Evolutionary conservation across 371 early-diverging fungal species (phyloP).

Genomic region (Saksenaea oblongispora): DNA sequence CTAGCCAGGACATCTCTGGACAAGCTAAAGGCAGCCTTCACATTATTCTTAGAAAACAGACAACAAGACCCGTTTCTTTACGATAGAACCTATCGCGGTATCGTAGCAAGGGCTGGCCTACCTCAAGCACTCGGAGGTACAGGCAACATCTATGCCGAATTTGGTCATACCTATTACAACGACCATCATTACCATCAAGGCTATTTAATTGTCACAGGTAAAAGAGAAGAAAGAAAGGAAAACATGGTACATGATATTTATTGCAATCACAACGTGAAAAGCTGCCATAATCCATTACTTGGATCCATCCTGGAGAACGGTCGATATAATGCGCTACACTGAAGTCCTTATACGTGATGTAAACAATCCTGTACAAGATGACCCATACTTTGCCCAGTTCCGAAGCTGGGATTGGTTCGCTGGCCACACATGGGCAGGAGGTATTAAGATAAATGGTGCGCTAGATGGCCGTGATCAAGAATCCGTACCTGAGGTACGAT

Average conservation of each 20-base stretch:
- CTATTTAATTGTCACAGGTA: constrained; percentile 57
- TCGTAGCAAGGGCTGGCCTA: constrained; percentile 56
- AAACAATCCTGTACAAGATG: constrained; percentile 56
- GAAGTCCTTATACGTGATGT: constrained; percentile 68
- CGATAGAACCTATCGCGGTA: constrained; percentile 67
- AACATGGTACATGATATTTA: neutral
- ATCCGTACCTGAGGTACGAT: constrained; percentile 65
- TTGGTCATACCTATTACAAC: constrained; percentile 56
- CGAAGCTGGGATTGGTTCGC: constrained; percentile 77
- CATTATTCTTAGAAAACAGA: constrained; percentile 59
- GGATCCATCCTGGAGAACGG: constrained; percentile 55
- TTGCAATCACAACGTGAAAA: neutral
- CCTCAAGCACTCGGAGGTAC: constrained; percentile 43
- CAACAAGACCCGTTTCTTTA: constrained; percentile 62
- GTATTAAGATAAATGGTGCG: constrained; percentile 62
- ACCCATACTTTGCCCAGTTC: constrained; percentile 63
- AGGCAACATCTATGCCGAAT: constrained; percentile 38
- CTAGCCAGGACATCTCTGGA: constrained; percentile 38
- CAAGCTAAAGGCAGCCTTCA: constrained; percentile 48
- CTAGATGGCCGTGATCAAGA: constrained; percentile 77
- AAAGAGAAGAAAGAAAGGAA: neutral
- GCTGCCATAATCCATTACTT: constrained; percentile 68
- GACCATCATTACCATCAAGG: constrained; percentile 88
- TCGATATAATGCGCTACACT: constrained; percentile 35
- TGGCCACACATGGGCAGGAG: constrained; percentile 84